A percentile compares a stretch with the other conserved stretches of the same genome.
Conservation (phyloP, 352 stramenopile genomes). For the Phytopythium vexans region DNA sequence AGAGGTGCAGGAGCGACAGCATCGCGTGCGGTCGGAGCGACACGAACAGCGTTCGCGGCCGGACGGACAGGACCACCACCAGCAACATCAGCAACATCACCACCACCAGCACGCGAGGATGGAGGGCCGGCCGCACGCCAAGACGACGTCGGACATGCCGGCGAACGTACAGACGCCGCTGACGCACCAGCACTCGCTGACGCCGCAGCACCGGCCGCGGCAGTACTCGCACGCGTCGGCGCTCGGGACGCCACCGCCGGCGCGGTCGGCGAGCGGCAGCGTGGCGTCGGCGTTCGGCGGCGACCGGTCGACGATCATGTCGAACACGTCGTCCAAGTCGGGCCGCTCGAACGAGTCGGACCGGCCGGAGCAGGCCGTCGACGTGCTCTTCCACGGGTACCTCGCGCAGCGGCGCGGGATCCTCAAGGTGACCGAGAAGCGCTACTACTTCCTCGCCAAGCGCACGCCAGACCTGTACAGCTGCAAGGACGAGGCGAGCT, state of each 20-base stretch:
- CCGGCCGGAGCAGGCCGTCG: slow-evolving; percentile 21
- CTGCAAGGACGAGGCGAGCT: slow-evolving; percentile 64
- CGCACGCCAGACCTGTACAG: slow-evolving; percentile 41
- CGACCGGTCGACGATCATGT: neutral
- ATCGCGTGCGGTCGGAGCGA: neutral
- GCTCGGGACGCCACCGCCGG: too few relatives aligned
- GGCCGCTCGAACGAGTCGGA: slow-evolving; percentile 1
- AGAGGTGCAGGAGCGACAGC: too few relatives aligned
- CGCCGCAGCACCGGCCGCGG: slow-evolving; percentile 1
- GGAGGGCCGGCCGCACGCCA: slow-evolving; percentile 1
- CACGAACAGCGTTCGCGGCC: neutral
- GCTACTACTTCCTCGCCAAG: slow-evolving; percentile 58
- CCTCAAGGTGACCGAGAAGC: slow-evolving; percentile 61
- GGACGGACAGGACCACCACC: neutral
- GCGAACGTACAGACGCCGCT: neutral
- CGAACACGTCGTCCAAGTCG: slow-evolving; percentile 1
- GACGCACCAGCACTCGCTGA: neutral
- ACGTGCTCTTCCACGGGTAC: slow-evolving; percentile 42
- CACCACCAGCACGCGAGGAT: neutral
- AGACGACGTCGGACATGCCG: slow-evolving; percentile 3
- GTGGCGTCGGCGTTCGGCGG: neutral
- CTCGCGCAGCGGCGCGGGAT: slow-evolving; percentile 42
- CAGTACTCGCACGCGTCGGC: slow-evolving; percentile 1
- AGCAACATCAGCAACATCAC: neutral
- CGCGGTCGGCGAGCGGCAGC: neutral